These are phyloP conservation scores for Hygrophila difformis DNA, from an alignment of 257 asterid genomes.

Conservation along the genomic window DNA sequence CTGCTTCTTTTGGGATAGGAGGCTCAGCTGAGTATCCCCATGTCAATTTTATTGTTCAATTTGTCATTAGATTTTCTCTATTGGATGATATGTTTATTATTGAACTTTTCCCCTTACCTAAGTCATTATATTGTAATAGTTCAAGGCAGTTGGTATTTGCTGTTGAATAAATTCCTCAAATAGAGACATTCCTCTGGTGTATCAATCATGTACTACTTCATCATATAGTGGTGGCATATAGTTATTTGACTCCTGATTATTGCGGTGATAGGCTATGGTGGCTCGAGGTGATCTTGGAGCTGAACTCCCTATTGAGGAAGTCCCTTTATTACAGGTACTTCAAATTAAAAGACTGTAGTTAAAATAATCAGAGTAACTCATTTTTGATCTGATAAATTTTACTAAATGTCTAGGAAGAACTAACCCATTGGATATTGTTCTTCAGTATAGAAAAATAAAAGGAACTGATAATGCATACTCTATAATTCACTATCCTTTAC, in stretches of 20 bases:
- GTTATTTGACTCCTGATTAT: not conserved
- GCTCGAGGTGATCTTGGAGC: constrained; percentile 99
- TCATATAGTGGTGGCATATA: not conserved
- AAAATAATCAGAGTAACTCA: constrained; percentile 4
- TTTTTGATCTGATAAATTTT: constrained; percentile 9
- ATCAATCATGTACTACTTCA: constrained; percentile 3
- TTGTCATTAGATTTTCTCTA: too few relatives aligned
- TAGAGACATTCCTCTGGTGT: not conserved
- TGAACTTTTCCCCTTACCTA: constrained; percentile 8
- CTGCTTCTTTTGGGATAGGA: too few relatives aligned
- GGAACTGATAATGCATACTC: too few relatives aligned
- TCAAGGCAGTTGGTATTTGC: not conserved
- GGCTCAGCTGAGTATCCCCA: too few relatives aligned
- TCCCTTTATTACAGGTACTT: constrained; percentile 88
- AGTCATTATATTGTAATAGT: too few relatives aligned
- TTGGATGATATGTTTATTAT: too few relatives aligned
- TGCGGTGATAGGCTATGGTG: constrained; percentile 77
- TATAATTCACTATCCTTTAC: too few relatives aligned
- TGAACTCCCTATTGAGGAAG: constrained; percentile 98
- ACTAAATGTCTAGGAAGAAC: too few relatives aligned
- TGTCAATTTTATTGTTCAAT: not conserved
- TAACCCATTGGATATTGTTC: too few relatives aligned
- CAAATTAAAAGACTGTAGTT: constrained; percentile 4
- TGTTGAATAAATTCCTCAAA: not conserved
- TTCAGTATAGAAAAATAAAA: too few relatives aligned